phyloP scores from a whole-genome alignment of 2,329 filamentous ascomycete genomes.

The Aspergillus thermomutatus region DNA sequence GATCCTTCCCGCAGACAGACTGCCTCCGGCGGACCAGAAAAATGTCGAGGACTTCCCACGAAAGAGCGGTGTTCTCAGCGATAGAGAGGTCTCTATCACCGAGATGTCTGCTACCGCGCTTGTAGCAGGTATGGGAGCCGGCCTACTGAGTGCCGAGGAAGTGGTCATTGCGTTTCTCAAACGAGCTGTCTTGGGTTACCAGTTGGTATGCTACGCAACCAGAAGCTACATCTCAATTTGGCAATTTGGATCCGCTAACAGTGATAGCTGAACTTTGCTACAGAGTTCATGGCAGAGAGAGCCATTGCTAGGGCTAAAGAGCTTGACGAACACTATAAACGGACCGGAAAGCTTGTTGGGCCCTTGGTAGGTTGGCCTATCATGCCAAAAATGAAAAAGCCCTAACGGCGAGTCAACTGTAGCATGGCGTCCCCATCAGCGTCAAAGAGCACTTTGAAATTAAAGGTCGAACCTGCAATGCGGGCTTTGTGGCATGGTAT shows the following conservation, averaged over 20 bases:
- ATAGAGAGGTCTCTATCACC: conserved; percentile 52
- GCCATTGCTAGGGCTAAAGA: conserved; percentile 32
- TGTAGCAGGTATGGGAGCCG: conserved; percentile 25
- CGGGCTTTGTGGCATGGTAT: conserved; percentile 36
- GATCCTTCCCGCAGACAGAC: conserved; percentile 25
- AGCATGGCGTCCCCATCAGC: conserved; percentile 54
- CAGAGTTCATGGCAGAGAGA: conserved; percentile 36
- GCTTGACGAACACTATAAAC: conserved; percentile 29
- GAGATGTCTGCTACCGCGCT: conserved; percentile 37
- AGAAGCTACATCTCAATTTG: background rate
- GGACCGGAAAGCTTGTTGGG: conserved; percentile 46
- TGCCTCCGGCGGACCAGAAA: conserved; percentile 27
- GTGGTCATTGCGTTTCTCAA: conserved; percentile 33
- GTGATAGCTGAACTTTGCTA: conserved; percentile 33
- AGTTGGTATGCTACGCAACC: conserved; percentile 22
- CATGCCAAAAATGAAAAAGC: background rate
- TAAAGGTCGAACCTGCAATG: conserved; percentile 43
- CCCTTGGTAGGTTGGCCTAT: conserved; percentile 32
- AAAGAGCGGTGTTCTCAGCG: conserved; percentile 47
- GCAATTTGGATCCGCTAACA: background rate
- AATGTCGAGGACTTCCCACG: conserved; percentile 31
- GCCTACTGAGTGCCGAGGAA: conserved; percentile 28
- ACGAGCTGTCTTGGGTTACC: conserved; percentile 31
- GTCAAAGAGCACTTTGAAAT: conserved; percentile 63
- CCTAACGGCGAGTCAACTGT: background rate